Conservation (phyloP, 805 yeast genomes). For the Candida dajiaensis region DNA sequence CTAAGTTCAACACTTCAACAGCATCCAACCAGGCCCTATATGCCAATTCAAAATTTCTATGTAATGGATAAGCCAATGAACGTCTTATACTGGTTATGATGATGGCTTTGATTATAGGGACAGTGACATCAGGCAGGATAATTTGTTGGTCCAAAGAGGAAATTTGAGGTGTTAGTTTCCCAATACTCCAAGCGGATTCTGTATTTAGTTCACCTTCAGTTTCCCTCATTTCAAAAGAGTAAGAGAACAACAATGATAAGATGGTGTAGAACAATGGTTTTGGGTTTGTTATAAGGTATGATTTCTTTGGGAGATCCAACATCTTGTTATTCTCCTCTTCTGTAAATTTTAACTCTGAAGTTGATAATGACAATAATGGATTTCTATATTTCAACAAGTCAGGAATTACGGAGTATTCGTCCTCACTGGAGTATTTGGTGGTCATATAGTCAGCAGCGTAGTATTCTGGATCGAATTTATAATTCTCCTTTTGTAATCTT, state of each 20-base stretch:
- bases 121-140: conserved; percentile 24
- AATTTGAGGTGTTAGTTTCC: conserved; percentile 77
- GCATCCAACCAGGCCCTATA: conserved; percentile 71
- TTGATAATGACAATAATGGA: conserved; percentile 35
- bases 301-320: conserved; percentile 60
- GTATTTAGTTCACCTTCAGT: conserved; percentile 66
- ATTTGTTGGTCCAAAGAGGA: conserved; percentile 62
- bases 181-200: conserved; percentile 94
- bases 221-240: conserved; percentile 68
- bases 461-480: conserved; percentile 82
- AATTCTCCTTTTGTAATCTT: conserved; percentile 58
- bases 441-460: conserved; percentile 77
- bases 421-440: conserved; percentile 49
- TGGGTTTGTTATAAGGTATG: conserved; percentile 49
- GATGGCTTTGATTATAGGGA: conserved; percentile 41
- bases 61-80: conserved; percentile 74
- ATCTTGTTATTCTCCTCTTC: conserved; percentile 60
- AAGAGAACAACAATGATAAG: conserved; percentile 64
- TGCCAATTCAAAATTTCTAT: conserved; percentile 60
- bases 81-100: conserved; percentile 63
- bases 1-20: conserved; percentile 55
- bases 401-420: conserved; percentile 38
- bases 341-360: conserved; percentile 37
- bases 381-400: conserved; percentile 47
- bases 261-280: conserved; percentile 58